Evolutionary conservation across 148 eudicot genomes (phyloP).

Genomic region (Spergularia bocconei): DNA sequence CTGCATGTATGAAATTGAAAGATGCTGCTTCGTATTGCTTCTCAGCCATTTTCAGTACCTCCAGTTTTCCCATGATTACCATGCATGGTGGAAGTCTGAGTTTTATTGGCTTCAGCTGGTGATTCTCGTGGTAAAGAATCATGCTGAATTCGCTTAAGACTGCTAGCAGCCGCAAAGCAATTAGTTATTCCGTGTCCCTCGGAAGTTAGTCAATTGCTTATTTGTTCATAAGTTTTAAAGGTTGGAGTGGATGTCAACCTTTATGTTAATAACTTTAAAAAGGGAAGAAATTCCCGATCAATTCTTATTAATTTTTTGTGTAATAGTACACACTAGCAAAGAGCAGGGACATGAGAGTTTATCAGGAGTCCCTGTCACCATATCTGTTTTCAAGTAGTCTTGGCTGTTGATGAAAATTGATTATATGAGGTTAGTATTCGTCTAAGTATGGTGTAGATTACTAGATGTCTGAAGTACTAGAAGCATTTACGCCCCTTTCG

Average conservation of each 20-base stretch:
- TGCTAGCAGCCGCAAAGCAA: not conserved
- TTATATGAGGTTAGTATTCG: conserved; percentile 11
- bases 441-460: not conserved
- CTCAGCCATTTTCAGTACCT: not conserved
- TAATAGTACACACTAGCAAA: conserved; percentile 19
- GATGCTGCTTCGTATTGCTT: not conserved
- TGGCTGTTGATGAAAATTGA: not conserved
- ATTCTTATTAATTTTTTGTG: conserved; percentile 2
- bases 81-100: conserved; percentile 1
- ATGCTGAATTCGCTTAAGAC: conserved; percentile 10
- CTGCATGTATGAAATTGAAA: conserved; percentile 12
- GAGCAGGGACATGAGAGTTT: conserved; percentile 2
- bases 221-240: conserved; percentile 15
- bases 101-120: conserved; percentile 19
- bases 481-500: not conserved
- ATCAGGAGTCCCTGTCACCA: conserved; percentile 6
- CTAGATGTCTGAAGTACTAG: not conserved
- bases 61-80: conserved; percentile 13
- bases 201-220: not conserved
- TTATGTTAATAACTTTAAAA: conserved; percentile 16
- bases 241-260: conserved; percentile 5
- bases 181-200: conserved; percentile 12
- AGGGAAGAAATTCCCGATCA: conserved; percentile 13
- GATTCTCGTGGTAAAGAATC: conserved; percentile 14
- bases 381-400: not conserved